Evolutionary conservation across 2,329 filamentous ascomycete genomes (phyloP).

Genomic region (Trichoderma atroviride): DNA sequence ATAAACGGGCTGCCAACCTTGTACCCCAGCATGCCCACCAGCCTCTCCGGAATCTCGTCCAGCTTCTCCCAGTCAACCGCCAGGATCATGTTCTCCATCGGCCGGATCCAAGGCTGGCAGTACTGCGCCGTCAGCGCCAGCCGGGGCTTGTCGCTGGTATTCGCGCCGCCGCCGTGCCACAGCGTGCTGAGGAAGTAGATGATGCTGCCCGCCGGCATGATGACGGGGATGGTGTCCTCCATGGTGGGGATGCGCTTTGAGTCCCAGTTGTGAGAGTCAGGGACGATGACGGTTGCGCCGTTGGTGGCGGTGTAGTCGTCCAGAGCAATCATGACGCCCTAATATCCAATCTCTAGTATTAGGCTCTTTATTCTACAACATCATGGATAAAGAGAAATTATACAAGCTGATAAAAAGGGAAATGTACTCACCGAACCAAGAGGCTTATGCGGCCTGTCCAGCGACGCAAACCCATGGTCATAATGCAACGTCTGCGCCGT

Average conservation of each 20-base stretch:
- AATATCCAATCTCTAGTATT: background rate
- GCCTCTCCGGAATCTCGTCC: slow-evolving; percentile 30
- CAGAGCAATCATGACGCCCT: slow-evolving; percentile 38
- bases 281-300: slow-evolving; percentile 42
- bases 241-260: slow-evolving; percentile 29
- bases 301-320: slow-evolving; percentile 40
- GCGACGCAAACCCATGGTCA: slow-evolving; percentile 36
- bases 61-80: slow-evolving; percentile 38
- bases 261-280: slow-evolving; percentile 42
- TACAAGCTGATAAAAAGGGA: no score
- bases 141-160: slow-evolving; percentile 36
- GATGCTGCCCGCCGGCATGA: slow-evolving; percentile 43
- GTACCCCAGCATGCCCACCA: slow-evolving; percentile 35
- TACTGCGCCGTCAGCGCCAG: slow-evolving; percentile 45
- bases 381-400: no score
- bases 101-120: slow-evolving; percentile 45
- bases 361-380: background rate
- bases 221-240: slow-evolving; percentile 38
- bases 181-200: slow-evolving; percentile 42
- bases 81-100: slow-evolving; percentile 43
- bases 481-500: slow-evolving; percentile 43
- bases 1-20: slow-evolving; percentile 33
- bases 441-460: slow-evolving; percentile 41
- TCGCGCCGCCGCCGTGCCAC: slow-evolving; percentile 45
- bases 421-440: slow-evolving; percentile 40